phyloP scores from a whole-genome alignment of 305 asterid species.

The Fraxinus xanthoxyloides region DNA sequence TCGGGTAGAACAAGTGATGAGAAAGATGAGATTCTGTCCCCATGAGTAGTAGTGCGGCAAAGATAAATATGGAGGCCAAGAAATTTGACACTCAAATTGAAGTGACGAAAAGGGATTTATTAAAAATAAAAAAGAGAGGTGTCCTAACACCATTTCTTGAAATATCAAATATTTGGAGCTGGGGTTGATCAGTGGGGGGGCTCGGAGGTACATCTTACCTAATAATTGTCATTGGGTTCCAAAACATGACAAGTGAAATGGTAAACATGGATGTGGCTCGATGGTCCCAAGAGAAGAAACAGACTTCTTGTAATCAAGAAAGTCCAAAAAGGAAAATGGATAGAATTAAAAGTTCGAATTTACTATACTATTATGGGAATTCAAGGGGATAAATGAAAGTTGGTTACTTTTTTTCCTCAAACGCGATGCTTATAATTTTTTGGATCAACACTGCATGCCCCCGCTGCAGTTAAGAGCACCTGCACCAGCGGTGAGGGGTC shows the following conservation, averaged over 20 bases:
- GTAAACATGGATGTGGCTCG: neutral
- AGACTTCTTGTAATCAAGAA: neutral
- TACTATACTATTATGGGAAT: constrained; percentile 5
- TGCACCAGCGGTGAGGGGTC: constrained; percentile 55
- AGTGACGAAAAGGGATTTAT: neutral
- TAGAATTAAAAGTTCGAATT: neutral
- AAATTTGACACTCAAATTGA: constrained; percentile 1
- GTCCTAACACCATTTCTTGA: neutral
- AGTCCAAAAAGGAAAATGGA: neutral
- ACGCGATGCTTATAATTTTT: neutral
- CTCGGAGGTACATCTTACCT: neutral
- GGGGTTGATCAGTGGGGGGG: neutral
- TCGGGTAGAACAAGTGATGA: neutral
- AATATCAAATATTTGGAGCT: neutral
- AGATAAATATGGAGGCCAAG: neutral
- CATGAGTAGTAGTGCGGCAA: constrained; percentile 8
- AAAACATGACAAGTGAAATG: neutral
- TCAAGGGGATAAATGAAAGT: neutral
- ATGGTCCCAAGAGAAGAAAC: neutral
- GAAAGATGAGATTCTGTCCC: constrained; percentile 22
- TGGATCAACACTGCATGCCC: constrained; percentile 45
- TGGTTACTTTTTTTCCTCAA: neutral
- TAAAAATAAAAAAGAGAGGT: neutral
- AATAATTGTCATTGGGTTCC: neutral
- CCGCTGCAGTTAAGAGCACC: constrained; percentile 63